Base-by-base conservation (phyloP, 1,284 basidiomycete genomes). In the Inonotus obliquus region DNA sequence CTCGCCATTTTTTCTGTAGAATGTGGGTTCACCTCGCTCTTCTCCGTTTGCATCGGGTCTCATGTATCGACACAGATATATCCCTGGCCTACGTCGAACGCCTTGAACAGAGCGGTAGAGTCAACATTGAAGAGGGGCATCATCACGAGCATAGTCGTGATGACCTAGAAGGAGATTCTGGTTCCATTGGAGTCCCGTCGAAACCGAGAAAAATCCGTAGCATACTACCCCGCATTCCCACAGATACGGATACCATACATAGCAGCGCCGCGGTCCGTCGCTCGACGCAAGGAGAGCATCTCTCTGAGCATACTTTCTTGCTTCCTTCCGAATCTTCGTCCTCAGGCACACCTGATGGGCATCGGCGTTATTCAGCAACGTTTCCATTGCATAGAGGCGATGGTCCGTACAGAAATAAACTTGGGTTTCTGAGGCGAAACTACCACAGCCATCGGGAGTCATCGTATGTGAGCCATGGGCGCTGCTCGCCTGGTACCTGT, bases 1-100 rank as follows among this genome's bases (percentile, higher is more conserved):
- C 71, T 91, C 38, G 67, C 77, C 13, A 91, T 92, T 54, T 92
- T 92, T 70, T 72, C 90, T 9, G 73, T 92, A 35, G 90, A 92
- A 82, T 92, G 89, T 86, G 69, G 51, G 86, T 37, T 45, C 35
- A 21, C n/a, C 3, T 44, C 57, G 17, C 61, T 67, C 61, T 17
- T 11, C 60, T 4, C 53, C 49, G 48, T 4, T 4, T 38, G 29
- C 52, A 21, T 17, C 17, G 11, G 41, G 19, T 44, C 41, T 44
- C 41, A 6, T 44, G n/a, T n/a, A n/a, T n/a, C 27, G 87, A 89
- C 67, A 71, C 82, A 56, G 62, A 60, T 25, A 19, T 63, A 35
- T 91, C 89, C 17, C 89, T 87, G 0, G 80, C 85, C 1, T 89
- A 83, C 66, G 89, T 91, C 6, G 84, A 91, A 61, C 78, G 77